Conservation (phyloP, 306 rosid genomes). For the Biancaea sappan region DNA sequence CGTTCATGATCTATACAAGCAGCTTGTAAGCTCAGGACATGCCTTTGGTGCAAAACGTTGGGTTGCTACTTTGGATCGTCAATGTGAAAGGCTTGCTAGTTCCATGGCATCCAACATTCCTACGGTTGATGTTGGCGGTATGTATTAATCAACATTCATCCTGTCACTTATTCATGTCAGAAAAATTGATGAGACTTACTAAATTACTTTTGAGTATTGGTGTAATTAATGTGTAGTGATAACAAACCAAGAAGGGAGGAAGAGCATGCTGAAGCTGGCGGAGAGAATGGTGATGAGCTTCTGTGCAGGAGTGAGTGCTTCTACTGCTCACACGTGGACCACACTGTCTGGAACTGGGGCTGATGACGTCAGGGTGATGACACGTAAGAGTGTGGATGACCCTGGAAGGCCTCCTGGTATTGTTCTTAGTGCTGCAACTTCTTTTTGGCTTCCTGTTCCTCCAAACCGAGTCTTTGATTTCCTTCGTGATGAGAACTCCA, state of each 20-base stretch:
- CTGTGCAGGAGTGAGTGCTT: slow-evolving; percentile 96
- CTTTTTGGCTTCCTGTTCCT: slow-evolving; percentile 96
- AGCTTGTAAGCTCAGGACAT: slow-evolving; percentile 86
- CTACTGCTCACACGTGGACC: slow-evolving; percentile 96
- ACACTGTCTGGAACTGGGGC: slow-evolving; percentile 93
- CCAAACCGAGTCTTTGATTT: slow-evolving; percentile 89
- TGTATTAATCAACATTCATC: not conserved
- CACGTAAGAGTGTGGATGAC: slow-evolving; percentile 93
- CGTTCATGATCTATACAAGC: slow-evolving; percentile 90
- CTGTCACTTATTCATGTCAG: too few species aligned
- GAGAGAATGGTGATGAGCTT: slow-evolving; percentile 99
- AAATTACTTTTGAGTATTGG: too few species aligned
- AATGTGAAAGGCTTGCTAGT: slow-evolving; percentile 95
- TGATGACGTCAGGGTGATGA: slow-evolving; percentile 95
- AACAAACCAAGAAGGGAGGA: slow-evolving; percentile 95
- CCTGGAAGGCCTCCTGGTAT: slow-evolving; percentile 97
- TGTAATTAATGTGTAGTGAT: slow-evolving; percentile 48
- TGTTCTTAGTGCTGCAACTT: slow-evolving; percentile 94
- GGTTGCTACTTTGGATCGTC: slow-evolving; percentile 89
- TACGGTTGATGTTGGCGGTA: slow-evolving; percentile 89
- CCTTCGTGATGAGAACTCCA: slow-evolving; percentile 90
- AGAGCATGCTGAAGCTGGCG: slow-evolving; percentile 92
- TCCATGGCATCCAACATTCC: slow-evolving; percentile 87
- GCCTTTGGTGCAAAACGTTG: slow-evolving; percentile 98
- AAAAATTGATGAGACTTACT: not conserved